phyloP scores from a whole-genome alignment of 2,329 filamentous ascomycete species.

The Fusarium sp. region DNA sequence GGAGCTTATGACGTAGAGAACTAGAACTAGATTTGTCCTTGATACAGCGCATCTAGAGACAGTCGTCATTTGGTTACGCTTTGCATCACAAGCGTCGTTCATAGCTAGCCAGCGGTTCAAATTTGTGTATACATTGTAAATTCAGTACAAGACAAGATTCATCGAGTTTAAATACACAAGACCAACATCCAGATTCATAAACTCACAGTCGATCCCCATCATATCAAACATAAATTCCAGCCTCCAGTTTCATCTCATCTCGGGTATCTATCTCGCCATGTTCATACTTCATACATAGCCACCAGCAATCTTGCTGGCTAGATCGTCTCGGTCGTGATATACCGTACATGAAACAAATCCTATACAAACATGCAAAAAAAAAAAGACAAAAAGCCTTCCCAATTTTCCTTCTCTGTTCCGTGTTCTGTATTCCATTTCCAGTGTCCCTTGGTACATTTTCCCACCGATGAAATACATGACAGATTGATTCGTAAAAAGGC shows the following conservation, averaged over 20 bases:
- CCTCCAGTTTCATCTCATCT: constrained; percentile 9
- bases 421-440: constrained; percentile 12
- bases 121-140: neutral
- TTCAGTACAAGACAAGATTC: neutral
- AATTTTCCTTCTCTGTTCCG: constrained; percentile 23
- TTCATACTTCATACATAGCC: neutral
- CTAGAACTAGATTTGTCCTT: neutral
- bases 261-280: constrained; percentile 31
- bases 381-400: constrained; percentile 4
- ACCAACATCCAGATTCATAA: neutral
- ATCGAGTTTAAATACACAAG: neutral
- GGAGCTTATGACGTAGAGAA: constrained; percentile 45
- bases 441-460: constrained; percentile 10
- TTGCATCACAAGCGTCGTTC: neutral
- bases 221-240: neutral
- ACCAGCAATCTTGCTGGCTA: neutral
- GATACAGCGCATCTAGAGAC: constrained; percentile 6
- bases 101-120: neutral
- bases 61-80: neutral
- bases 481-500: neutral
- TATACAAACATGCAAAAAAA: constrained; percentile 25
- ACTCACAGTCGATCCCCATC: neutral
- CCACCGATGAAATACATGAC: neutral
- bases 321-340: constrained; percentile 8
- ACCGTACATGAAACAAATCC: constrained; percentile 20